Percentiles rank a stretch among this genome's conserved stretches.
phyloP scores from a whole-genome alignment of 768 basidiomycete species.

The Mycena vitilis region DNA sequence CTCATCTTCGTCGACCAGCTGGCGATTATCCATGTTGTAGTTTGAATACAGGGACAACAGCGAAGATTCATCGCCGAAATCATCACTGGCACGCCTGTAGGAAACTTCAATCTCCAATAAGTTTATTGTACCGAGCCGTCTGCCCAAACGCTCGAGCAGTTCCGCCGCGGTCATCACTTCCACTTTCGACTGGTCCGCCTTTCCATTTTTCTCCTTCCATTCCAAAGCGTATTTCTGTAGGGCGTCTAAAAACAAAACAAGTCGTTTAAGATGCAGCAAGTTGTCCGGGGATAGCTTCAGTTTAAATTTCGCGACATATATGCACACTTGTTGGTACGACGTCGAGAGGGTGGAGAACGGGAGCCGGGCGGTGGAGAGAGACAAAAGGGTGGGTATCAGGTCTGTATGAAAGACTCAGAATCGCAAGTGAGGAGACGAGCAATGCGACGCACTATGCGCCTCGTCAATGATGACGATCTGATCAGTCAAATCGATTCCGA shows the following conservation, averaged over 20 bases:
- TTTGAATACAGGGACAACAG: too few relatives aligned
- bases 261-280: slow-evolving; percentile 81
- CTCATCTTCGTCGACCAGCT: too few relatives aligned
- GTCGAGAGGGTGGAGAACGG: slow-evolving; percentile 64
- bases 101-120: slow-evolving; percentile 84
- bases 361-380: slow-evolving; percentile 81
- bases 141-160: slow-evolving; percentile 74
- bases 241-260: slow-evolving; percentile 78
- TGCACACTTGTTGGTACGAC: slow-evolving; percentile 79
- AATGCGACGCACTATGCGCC: slow-evolving; percentile 83
- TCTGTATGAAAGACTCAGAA: slow-evolving; percentile 57
- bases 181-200: slow-evolving; percentile 30
- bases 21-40: too few relatives aligned
- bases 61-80: too few relatives aligned
- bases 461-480: slow-evolving; percentile 95
- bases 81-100: too few relatives aligned
- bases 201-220: slow-evolving; percentile 58
- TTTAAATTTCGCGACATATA: slow-evolving; percentile 83
- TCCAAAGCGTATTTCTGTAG: slow-evolving; percentile 68
- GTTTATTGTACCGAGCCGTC: slow-evolving; percentile 80
- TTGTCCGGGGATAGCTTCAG: slow-evolving; percentile 80
- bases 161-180: slow-evolving; percentile 79
- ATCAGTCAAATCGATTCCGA: slow-evolving; percentile 86
- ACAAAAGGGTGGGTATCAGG: slow-evolving; percentile 89
- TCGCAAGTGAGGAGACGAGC: background rate